These are phyloP conservation scores for Penicillium capsulatum DNA, from an alignment of 2,329 filamentous ascomycete genomes.

Conservation along the genomic window DNA sequence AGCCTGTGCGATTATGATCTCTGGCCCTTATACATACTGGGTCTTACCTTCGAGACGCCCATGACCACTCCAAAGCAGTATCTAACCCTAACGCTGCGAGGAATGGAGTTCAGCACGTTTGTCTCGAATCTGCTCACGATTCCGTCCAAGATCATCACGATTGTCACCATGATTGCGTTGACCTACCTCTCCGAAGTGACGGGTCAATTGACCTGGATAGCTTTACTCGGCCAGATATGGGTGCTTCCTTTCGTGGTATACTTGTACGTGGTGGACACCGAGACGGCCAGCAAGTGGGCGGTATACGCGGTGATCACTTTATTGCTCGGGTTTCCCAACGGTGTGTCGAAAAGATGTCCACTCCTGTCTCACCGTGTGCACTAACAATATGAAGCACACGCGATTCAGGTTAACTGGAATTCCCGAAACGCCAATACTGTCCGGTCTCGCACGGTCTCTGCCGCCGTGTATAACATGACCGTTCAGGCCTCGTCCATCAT, in stretches of 20 bases:
- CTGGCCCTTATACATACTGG: conserved; percentile 52
- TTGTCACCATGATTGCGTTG: conserved; percentile 34
- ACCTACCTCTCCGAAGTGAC: conserved; percentile 30
- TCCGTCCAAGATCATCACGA: conserved; percentile 48
- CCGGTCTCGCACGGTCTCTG: conserved; percentile 36
- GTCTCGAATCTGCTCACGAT: conserved; percentile 57
- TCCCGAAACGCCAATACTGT: conserved; percentile 40
- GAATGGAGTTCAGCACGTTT: conserved; percentile 54
- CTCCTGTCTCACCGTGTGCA: neutral
- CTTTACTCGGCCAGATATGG: conserved; percentile 49
- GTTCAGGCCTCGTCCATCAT: conserved; percentile 36
- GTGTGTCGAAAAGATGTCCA: conserved; percentile 14
- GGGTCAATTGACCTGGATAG: conserved; percentile 40
- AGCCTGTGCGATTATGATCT: conserved; percentile 52
- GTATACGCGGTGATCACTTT: conserved; percentile 51
- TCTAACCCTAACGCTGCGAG: conserved; percentile 38
- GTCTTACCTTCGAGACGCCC: conserved; percentile 37
- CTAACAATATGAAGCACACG: conserved; percentile 44
- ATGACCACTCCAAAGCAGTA: conserved; percentile 25
- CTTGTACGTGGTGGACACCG: conserved; percentile 43
- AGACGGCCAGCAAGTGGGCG: conserved; percentile 48
- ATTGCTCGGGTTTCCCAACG: conserved; percentile 51
- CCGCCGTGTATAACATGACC: conserved; percentile 40
- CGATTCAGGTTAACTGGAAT: conserved; percentile 46
- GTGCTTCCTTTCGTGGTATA: conserved; percentile 48